Conservation (phyloP, 768 basidiomycete genomes). For the Termitomyces sp. region DNA sequence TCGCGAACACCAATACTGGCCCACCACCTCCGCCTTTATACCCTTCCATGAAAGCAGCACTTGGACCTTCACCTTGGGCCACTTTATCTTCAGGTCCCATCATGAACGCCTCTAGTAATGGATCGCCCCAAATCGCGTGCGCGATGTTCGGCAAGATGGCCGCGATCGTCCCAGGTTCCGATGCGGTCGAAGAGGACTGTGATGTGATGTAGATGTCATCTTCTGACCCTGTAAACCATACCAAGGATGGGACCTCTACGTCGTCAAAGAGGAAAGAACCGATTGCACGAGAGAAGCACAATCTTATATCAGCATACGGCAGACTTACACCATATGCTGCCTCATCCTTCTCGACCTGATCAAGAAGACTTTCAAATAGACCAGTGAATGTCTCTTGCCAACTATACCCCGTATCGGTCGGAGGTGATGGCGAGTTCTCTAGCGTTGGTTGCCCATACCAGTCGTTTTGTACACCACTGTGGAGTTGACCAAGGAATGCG, state of each 20-base stretch:
- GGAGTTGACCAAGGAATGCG: slow-evolving; percentile 56
- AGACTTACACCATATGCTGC: slow-evolving; percentile 22
- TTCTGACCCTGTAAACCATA: slow-evolving; percentile 60
- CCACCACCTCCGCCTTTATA: slow-evolving; percentile 50
- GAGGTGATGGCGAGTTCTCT: slow-evolving; percentile 14
- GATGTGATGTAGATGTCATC: slow-evolving; percentile 54
- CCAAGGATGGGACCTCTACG: slow-evolving; percentile 63
- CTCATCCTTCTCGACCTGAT: slow-evolving; percentile 30
- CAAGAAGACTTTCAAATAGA: slow-evolving; percentile 54
- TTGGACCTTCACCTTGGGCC: slow-evolving; percentile 32
- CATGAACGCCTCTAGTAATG: slow-evolving; percentile 67
- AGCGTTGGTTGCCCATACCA: slow-evolving; percentile 59
- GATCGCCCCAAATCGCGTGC: slow-evolving; percentile 74
- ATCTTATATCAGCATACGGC: slow-evolving; percentile 41
- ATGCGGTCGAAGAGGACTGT: slow-evolving; percentile 11
- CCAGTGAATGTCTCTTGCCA: slow-evolving; percentile 75
- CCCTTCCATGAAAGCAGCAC: slow-evolving; percentile 52
- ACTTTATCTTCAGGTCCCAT: slow-evolving; percentile 19
- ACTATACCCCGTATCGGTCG: slow-evolving; percentile 47
- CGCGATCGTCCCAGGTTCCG: slow-evolving; percentile 27
- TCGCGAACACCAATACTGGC: slow-evolving; percentile 48
- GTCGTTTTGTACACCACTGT: slow-evolving; percentile 66
- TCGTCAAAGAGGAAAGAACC: slow-evolving; percentile 76
- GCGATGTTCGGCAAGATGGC: slow-evolving; percentile 48
- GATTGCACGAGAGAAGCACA: slow-evolving; percentile 62